A percentile compares a stretch with the other conserved stretches of the same genome.
Evolutionary conservation across 768 basidiomycete genomes (phyloP).

Genomic region (Kwoniella dejecticola): DNA sequence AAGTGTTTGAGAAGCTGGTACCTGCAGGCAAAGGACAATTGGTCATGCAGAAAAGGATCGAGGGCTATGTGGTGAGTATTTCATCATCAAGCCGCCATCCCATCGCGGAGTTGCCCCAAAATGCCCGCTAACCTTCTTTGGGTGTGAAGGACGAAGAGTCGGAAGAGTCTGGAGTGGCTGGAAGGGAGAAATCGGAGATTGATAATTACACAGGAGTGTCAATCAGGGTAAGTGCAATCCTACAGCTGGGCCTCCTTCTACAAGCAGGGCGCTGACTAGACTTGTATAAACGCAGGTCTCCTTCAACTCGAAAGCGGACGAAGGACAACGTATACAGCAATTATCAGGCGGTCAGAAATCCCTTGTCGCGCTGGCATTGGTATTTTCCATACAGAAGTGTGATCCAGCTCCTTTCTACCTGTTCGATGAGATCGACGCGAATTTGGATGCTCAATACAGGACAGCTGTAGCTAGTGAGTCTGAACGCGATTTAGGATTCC

Average conservation of each 20-base stretch:
- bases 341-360: constrained; percentile 97
- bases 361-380: constrained; percentile 87
- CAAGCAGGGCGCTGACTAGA: too few relatives aligned
- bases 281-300: too few relatives aligned
- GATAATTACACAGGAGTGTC: constrained; percentile 97
- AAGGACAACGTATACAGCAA: constrained; percentile 94
- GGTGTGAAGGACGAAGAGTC: constrained; percentile 55
- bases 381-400: constrained; percentile 98
- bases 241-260: too few relatives aligned
- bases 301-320: constrained; percentile 97
- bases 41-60: constrained; percentile 88
- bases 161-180: constrained; percentile 43
- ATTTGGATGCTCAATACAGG: constrained; percentile 94
- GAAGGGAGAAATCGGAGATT: constrained; percentile 57
- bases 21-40: constrained; percentile 87
- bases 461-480: constrained; percentile 88
- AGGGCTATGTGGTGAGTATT: constrained; percentile 67
- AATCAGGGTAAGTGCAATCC: constrained; percentile 67
- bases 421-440: constrained; percentile 99
- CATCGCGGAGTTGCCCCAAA: too few relatives aligned
- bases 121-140: too few relatives aligned
- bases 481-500: not conserved
- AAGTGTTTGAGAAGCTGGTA: constrained; percentile 94
- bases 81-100: too few relatives aligned
- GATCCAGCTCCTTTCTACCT: constrained; percentile 99